Base-by-base conservation (phyloP, 495 filamentous ascomycete genomes). In the Collariella sp. region DNA sequence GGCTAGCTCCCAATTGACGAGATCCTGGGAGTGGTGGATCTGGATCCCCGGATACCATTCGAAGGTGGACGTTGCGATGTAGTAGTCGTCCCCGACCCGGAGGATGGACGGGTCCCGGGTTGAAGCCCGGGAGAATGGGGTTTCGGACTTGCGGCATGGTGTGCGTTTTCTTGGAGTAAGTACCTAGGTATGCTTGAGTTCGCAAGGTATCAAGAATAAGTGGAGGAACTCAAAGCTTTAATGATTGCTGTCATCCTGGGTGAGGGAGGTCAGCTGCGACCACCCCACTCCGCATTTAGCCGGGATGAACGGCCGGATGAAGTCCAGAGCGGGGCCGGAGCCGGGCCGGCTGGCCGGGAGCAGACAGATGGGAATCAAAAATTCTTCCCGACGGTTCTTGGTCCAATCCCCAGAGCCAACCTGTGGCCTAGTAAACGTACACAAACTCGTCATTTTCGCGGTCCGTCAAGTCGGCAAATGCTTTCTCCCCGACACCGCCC, bases 381-480 rank as follows among this genome's bases (percentile, higher is more conserved):
- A n/a, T n/a, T n/a, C n/a, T n/a, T n/a, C n/a, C n/a, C n/a, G n/a
- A n/a, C n/a, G n/a, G n/a, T n/a, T n/a, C n/a, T n/a, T n/a, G n/a
- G n/a, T n/a, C n/a, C n/a, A n/a, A n/a, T n/a, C n/a, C n/a, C n/a
- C n/a, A n/a, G n/a, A n/a, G n/a, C n/a, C n/a, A n/a, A n/a, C n/a
- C n/a, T n/a, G n/a, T n/a, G n/a, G 16, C 24, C 49, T 70, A 84
- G 57, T 83, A 81, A 50, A 84, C 77, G 72, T 83, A 84, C 7
- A 84, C 75, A 70, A 84, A 84, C 67, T 85, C 81, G 57, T 84
- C 80, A 60, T 86, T 84, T 69, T 82, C 66, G 29, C 78, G 62
- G 60, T 84, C 82, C 23, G 81, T 85, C 62, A 83, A 51, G 67
- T 84, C 83, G 11, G 51, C 47, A 48, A 79, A 78, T 11, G 74